phyloP scores from a whole-genome alignment of 106 monocot species.

The Dendrobium officinale region DNA sequence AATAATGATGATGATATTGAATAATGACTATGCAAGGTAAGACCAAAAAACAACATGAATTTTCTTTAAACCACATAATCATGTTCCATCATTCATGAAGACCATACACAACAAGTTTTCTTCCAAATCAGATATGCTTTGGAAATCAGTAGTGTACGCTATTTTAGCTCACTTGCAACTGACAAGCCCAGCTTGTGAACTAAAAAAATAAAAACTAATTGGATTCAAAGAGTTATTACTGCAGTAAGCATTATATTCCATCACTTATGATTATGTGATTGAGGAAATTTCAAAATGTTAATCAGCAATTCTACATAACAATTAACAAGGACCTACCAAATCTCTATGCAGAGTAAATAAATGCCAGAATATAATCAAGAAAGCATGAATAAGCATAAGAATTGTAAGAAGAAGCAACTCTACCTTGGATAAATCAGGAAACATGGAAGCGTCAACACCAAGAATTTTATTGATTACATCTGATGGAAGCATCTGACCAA shows the following conservation, averaged over 20 bases:
- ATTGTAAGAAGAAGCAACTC: neutral
- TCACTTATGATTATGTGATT: neutral
- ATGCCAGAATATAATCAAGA: neutral
- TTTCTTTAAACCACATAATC: neutral
- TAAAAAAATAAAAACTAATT: neutral
- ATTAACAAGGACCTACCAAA: neutral
- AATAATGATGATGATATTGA: neutral
- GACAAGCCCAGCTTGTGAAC: neutral
- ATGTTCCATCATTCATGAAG: neutral
- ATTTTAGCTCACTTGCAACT: too few species aligned
- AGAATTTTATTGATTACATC: slow-evolving; percentile 44
- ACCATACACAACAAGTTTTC: neutral
- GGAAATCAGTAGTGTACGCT: neutral
- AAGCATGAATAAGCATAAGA: neutral
- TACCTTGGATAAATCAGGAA: slow-evolving; percentile 79
- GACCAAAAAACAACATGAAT: neutral
- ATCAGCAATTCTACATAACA: neutral
- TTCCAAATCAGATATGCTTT: neutral
- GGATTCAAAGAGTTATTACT: neutral
- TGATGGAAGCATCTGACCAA: slow-evolving; percentile 65
- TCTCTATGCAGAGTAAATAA: neutral
- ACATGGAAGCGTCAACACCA: slow-evolving; percentile 40
- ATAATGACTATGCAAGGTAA: neutral
- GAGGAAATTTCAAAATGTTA: neutral
- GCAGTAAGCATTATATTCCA: neutral